These are phyloP conservation scores for Voacanga thouarsii DNA, from an alignment of 257 asterid genomes.

Conservation along the genomic window DNA sequence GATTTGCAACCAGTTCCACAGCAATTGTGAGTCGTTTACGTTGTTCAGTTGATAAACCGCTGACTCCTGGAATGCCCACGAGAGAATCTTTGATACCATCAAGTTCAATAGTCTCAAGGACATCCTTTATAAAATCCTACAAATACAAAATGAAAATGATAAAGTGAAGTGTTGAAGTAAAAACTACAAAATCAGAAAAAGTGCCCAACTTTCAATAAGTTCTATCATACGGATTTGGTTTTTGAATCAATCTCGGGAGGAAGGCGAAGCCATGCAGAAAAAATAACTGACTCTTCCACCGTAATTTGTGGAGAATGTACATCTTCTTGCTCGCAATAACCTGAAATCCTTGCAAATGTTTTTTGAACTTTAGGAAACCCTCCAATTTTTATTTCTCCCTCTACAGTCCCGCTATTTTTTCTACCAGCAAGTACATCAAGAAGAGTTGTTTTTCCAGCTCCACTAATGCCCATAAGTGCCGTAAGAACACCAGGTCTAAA, in stretches of 20 bases:
- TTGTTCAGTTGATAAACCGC: constrained; percentile 59
- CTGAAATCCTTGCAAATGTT: constrained; percentile 55
- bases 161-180: neutral
- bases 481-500: constrained; percentile 63
- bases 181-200: neutral
- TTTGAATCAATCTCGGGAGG: constrained; percentile 37
- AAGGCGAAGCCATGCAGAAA: constrained; percentile 68
- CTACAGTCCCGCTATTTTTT: constrained; percentile 49
- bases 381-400: constrained; percentile 53
- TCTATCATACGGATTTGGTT: constrained; percentile 38
- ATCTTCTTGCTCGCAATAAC: constrained; percentile 60
- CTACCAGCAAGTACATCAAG: constrained; percentile 67
- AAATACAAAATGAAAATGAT: neutral
- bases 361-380: constrained; percentile 58
- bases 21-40: constrained; percentile 56
- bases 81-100: constrained; percentile 43
- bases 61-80: constrained; percentile 49
- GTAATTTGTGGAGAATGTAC: constrained; percentile 59
- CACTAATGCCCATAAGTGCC: constrained; percentile 65
- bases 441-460: constrained; percentile 66
- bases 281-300: constrained; percentile 48
- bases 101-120: constrained; percentile 57
- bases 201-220: neutral
- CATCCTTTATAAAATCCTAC: constrained; percentile 56
- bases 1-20: constrained; percentile 66